phyloP scores from a whole-genome alignment of 228 moss, liverwort and hornwort genomes.

The Sphagnum fallax region DNA sequence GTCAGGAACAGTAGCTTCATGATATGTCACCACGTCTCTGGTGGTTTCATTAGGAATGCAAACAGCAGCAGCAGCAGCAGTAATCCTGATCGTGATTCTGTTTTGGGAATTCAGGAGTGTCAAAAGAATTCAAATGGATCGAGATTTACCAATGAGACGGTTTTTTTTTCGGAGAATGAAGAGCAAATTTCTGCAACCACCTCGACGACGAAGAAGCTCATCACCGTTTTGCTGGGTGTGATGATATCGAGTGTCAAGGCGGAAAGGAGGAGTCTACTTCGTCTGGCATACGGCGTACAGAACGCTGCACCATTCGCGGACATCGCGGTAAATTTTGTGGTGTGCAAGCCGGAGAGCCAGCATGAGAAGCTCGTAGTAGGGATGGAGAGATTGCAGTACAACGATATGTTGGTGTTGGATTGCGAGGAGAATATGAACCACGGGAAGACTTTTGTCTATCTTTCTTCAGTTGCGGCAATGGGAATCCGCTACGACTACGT shows the following conservation, averaged over 20 bases:
- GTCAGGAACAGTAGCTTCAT: no score
- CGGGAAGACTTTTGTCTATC: constrained; percentile 70
- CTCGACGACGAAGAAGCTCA: neutral
- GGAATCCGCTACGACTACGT: constrained; percentile 63
- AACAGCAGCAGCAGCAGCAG: no score
- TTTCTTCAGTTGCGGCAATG: constrained; percentile 40
- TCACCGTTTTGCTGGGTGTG: constrained; percentile 61
- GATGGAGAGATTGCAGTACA: constrained; percentile 46
- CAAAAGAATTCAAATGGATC: no score
- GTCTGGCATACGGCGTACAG: constrained; percentile 62
- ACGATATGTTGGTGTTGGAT: constrained; percentile 60
- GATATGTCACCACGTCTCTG: no score
- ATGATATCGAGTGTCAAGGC: constrained; percentile 38
- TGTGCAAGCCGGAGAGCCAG: constrained; percentile 33
- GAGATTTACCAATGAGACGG: no score
- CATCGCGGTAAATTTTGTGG: constrained; percentile 49
- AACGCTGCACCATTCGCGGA: constrained; percentile 20
- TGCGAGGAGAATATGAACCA: constrained; percentile 75
- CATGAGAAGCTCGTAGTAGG: constrained; percentile 37
- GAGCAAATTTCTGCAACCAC: no score
- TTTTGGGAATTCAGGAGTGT: no score
- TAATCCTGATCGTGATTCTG: no score
- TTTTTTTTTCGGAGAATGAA: no score
- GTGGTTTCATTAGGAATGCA: no score
- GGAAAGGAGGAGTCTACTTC: constrained; percentile 59